Percentiles rank a stretch among this genome's conserved stretches.
Evolutionary conservation across 345 rosid species (phyloP).

Genomic region (Toxicodendron radicans): DNA sequence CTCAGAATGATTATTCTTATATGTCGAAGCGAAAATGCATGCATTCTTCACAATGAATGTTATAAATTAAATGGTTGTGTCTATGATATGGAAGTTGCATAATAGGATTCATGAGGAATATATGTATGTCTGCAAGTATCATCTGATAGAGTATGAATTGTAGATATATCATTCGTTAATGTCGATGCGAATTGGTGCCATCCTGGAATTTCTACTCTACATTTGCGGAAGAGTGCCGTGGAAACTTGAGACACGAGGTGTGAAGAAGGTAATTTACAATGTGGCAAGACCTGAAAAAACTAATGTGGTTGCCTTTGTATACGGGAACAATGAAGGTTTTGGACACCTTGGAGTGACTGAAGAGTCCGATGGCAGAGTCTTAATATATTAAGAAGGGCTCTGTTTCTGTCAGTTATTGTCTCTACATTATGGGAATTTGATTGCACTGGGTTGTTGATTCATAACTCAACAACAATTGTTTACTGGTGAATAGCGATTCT

Average conservation of each 20-base stretch:
- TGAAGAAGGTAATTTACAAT: neutral
- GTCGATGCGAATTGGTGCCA: neutral
- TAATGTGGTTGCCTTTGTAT: slow-evolving; percentile 14
- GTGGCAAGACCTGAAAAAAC: neutral
- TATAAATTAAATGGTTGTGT: neutral
- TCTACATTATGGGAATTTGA: neutral
- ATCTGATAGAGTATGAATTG: neutral
- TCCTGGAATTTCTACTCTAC: slow-evolving; percentile 18
- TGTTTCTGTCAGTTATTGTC: slow-evolving; percentile 24
- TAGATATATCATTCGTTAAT: neutral
- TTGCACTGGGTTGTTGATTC: slow-evolving; percentile 9
- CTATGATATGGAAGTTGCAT: slow-evolving; percentile 3
- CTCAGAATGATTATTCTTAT: neutral
- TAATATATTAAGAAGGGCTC: slow-evolving; percentile 3
- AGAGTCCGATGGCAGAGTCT: slow-evolving; percentile 1
- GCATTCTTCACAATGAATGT: neutral
- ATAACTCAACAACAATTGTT: slow-evolving; percentile 1
- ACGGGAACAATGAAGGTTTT: slow-evolving; percentile 22
- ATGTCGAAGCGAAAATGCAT: neutral
- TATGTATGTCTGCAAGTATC: neutral
- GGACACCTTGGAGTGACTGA: slow-evolving; percentile 17
- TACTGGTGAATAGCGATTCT: slow-evolving; percentile 14
- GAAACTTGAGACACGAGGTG: slow-evolving; percentile 21
- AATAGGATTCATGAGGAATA: slow-evolving; percentile 5
- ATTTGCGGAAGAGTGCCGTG: slow-evolving; percentile 20